phyloP scores from a whole-genome alignment of 2,329 filamentous ascomycete species.

The Diaporthe vexans region DNA sequence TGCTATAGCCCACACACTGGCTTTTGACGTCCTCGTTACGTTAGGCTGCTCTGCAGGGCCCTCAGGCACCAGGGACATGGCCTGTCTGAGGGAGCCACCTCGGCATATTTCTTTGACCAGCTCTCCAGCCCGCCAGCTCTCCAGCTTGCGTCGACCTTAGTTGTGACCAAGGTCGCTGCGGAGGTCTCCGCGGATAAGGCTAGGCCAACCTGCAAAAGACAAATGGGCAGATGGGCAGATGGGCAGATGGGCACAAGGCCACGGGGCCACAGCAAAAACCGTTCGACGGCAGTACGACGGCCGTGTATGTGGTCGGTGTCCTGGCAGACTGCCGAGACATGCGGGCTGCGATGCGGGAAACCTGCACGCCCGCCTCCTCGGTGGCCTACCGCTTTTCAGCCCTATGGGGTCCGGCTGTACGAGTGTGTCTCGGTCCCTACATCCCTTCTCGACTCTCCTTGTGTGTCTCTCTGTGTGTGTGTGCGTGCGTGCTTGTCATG shows the following conservation, averaged over 20 bases:
- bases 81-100: conserved; percentile 7
- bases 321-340: conserved; percentile 38
- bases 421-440: neutral
- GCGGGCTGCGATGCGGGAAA: conserved; percentile 32
- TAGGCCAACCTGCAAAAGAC: neutral
- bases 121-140: neutral
- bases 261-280: neutral
- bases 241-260: neutral
- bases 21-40: conserved; percentile 26
- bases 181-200: conserved; percentile 18
- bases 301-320: conserved; percentile 27
- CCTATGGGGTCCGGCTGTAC: conserved; percentile 39
- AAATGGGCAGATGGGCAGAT: neutral
- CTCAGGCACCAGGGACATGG: conserved; percentile 21
- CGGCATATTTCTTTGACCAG: neutral
- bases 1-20: neutral
- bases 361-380: conserved; percentile 29
- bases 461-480: neutral
- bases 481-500: too few relatives aligned
- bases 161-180: neutral
- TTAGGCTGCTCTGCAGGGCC: neutral
- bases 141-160: neutral
- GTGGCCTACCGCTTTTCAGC: conserved; percentile 38
- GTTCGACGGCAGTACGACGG: neutral
- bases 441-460: neutral